Evolutionary conservation across 345 rosid genomes (phyloP).

Genomic region (Hibiscus tridactylites): DNA sequence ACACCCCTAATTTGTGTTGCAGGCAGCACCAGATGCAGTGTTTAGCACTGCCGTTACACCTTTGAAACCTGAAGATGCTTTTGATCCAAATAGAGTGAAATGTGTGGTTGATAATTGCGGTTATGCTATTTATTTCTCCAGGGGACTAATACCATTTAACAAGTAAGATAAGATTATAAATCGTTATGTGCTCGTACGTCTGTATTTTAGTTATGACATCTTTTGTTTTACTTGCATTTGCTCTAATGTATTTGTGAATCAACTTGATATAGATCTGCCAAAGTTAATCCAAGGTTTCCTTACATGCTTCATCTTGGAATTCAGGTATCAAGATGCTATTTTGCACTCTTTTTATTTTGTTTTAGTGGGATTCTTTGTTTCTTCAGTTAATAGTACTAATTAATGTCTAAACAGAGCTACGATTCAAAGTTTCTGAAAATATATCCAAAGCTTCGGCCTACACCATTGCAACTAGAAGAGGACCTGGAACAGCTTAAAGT

Average conservation of each 20-base stretch:
- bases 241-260: conserved; percentile 2
- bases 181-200: background rate
- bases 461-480: conserved; percentile 88
- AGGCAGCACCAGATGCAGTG: conserved; percentile 93
- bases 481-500: conserved; percentile 98
- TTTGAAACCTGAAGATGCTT: conserved; percentile 80
- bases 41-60: conserved; percentile 94
- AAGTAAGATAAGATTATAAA: conserved; percentile 20
- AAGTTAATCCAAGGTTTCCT: conserved; percentile 68
- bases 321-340: conserved; percentile 45
- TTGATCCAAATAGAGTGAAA: conserved; percentile 89
- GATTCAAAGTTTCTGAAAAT: conserved; percentile 78
- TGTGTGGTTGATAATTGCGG: conserved; percentile 74
- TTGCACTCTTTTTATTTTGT: background rate
- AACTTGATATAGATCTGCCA: conserved; percentile 52
- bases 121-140: conserved; percentile 83
- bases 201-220: background rate
- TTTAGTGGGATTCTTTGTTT: background rate
- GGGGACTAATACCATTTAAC: conserved; percentile 74
- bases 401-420: conserved; percentile 50
- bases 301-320: conserved; percentile 96
- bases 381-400: background rate
- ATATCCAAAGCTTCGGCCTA: conserved; percentile 77
- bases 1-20: background rate
- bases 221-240: background rate